These are phyloP conservation scores for Corniculantispora saksenae DNA, from an alignment of 2,329 filamentous ascomycete species.

Conservation along the genomic window DNA sequence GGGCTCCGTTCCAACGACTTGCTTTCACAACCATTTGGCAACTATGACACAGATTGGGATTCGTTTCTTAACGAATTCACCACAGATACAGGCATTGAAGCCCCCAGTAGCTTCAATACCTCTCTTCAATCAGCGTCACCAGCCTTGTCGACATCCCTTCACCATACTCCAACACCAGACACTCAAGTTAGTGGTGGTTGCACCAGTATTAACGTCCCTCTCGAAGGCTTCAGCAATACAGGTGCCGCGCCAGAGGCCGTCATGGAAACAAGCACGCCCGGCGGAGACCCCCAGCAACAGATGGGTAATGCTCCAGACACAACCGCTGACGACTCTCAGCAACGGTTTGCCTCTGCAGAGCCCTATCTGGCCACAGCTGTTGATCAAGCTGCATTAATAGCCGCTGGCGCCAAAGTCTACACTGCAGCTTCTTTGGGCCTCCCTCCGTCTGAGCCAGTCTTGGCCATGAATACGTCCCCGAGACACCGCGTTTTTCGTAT, in stretches of 20 bases:
- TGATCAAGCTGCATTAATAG: background rate
- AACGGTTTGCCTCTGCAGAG: background rate
- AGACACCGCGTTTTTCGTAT: conserved; percentile 7
- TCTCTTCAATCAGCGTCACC: conserved; percentile 5
- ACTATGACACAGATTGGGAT: background rate
- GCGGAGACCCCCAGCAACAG: background rate
- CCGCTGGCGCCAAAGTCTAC: background rate
- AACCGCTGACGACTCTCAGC: background rate
- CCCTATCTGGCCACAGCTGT: background rate
- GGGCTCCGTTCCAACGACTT: background rate
- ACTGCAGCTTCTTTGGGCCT: background rate
- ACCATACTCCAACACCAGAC: conserved; percentile 1
- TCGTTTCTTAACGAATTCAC: background rate
- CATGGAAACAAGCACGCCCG: background rate
- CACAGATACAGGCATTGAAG: background rate
- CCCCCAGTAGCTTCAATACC: background rate
- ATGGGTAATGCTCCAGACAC: background rate
- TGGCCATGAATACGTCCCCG: conserved; percentile 12
- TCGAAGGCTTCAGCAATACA: background rate
- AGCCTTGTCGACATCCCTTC: background rate
- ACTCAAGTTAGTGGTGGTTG: background rate
- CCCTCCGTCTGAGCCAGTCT: background rate
- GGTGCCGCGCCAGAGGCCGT: background rate
- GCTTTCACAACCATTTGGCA: background rate
- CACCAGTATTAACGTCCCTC: background rate